phyloP scores from a whole-genome alignment of 305 asterid species.

The Solanum hybrid region DNA sequence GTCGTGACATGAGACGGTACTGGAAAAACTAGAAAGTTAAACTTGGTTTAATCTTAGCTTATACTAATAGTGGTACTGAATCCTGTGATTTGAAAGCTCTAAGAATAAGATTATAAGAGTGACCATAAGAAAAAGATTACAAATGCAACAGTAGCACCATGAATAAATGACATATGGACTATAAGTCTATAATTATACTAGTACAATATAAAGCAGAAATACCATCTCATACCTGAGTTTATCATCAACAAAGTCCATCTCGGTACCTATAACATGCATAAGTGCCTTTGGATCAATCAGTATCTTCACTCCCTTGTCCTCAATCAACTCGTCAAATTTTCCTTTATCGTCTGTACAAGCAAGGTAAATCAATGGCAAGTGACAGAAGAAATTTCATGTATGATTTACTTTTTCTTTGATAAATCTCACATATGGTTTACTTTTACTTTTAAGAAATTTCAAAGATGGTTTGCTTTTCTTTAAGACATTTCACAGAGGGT shows the following conservation, averaged over 20 bases:
- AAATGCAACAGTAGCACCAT: neutral
- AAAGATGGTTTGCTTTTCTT: neutral
- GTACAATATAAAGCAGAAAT: neutral
- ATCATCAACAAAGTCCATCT: slow-evolving; percentile 96
- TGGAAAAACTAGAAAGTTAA: too few species aligned
- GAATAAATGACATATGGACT: neutral
- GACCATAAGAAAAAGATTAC: neutral
- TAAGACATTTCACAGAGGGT: neutral
- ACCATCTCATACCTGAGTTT: slow-evolving; percentile 50
- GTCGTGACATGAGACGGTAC: too few species aligned
- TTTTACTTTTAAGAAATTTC: neutral
- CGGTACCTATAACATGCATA: slow-evolving; percentile 91
- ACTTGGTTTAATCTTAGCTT: too few species aligned
- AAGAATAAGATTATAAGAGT: neutral
- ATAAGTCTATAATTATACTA: neutral
- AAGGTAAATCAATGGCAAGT: neutral
- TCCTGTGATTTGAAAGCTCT: neutral
- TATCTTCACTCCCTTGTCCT: slow-evolving; percentile 91
- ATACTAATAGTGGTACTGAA: neutral
- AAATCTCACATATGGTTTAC: neutral
- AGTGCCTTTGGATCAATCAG: slow-evolving; percentile 88
- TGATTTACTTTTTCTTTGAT: neutral
- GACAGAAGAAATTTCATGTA: neutral
- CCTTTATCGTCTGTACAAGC: slow-evolving; percentile 64
- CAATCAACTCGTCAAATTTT: slow-evolving; percentile 86